A percentile compares a stretch with the other conserved stretches of the same genome.
Conservation (phyloP, 2,329 filamentous ascomycete genomes). For the Magnaporthiopsis rhizophila region DNA sequence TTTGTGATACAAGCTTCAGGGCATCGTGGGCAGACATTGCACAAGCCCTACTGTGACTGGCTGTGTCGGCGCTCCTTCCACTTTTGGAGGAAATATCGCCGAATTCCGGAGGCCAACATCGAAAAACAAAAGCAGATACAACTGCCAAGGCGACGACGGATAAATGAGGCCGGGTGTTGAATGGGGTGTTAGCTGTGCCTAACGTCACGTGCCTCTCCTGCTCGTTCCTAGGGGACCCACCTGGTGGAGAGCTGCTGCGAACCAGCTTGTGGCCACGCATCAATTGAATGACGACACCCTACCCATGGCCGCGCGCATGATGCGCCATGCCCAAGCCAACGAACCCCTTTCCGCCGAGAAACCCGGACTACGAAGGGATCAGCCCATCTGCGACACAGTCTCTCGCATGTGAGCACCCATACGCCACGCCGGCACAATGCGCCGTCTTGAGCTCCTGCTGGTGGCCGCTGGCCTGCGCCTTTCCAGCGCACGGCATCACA, state of each 20-base stretch:
- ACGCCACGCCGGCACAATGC: slow-evolving; percentile 36
- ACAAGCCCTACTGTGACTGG: no score
- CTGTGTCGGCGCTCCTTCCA: no score
- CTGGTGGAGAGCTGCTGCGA: not conserved
- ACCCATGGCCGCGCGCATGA: not conserved
- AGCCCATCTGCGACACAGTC: not conserved
- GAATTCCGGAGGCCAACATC: no score
- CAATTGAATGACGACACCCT: not conserved
- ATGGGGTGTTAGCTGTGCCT: not conserved
- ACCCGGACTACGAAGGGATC: not conserved
- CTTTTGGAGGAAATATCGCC: no score
- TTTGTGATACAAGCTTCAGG: no score
- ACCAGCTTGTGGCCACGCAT: not conserved
- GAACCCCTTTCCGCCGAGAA: no score
- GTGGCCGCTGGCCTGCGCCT: slow-evolving; percentile 34
- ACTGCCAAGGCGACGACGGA: no score
- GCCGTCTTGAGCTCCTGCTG: slow-evolving; percentile 37
- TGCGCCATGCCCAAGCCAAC: no score
- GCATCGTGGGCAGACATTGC: no score
- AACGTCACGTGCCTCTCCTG: not conserved
- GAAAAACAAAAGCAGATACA: no score
- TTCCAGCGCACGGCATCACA: slow-evolving; percentile 38
- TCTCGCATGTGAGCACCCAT: slow-evolving; percentile 24
- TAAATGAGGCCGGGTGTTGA: not conserved
- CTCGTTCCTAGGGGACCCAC: not conserved